These are phyloP conservation scores for Eragrostis curvula DNA, from an alignment of 176 grass and related monocot genomes.

Conservation along the genomic window DNA sequence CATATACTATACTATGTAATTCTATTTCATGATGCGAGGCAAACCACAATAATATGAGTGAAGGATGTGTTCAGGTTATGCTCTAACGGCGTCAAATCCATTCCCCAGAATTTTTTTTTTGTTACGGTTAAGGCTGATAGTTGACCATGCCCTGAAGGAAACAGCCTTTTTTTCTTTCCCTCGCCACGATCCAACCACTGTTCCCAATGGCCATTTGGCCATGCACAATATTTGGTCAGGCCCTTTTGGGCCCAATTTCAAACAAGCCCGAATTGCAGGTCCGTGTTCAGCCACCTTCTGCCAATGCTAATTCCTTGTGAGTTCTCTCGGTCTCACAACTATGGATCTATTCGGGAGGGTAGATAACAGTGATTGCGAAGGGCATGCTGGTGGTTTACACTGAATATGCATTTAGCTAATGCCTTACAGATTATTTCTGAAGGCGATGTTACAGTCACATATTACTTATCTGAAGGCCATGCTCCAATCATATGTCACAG, in stretches of 20 bases:
- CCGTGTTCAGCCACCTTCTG: neutral
- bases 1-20: neutral
- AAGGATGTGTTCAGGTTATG: neutral
- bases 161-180: no score
- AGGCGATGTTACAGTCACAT: neutral
- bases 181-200: no score
- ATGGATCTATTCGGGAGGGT: neutral
- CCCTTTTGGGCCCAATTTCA: no score
- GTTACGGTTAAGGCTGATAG: neutral
- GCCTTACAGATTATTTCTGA: slow-evolving; percentile 5
- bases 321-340: neutral
- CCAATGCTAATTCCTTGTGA: neutral
- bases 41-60: neutral
- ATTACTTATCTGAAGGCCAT: no score
- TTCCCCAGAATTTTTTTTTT: neutral
- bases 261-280: no score
- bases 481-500: neutral
- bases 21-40: neutral
- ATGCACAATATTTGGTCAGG: no score
- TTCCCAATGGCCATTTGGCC: no score
- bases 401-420: neutral
- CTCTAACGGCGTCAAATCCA: neutral
- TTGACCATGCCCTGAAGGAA: neutral
- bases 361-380: neutral
- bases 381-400: neutral